Evolutionary conservation across 2,329 filamentous ascomycete genomes (phyloP), one percentile per base, ranked within the genome.

Genomic region (Pestalotiopsis sp.): DNA sequence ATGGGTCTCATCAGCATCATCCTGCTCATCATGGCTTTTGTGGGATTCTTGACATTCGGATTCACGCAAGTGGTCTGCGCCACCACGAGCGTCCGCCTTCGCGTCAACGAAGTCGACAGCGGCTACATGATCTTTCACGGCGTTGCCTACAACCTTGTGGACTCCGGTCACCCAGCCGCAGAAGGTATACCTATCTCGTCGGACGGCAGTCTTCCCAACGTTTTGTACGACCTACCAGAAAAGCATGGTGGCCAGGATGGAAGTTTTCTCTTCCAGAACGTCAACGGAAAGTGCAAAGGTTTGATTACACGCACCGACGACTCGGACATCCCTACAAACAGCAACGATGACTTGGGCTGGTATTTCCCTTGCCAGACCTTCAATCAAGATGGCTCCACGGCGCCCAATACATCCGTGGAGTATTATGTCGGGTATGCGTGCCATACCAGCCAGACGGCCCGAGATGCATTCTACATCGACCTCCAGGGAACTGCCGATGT

Each of bases 91-190:
- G 82, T 90, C 58, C 91, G 95, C 69, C 83, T 98, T 67, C 91
- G 91, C 71, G 87, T 93, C 78, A 98, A 98, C 80, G 85, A 97
- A 70, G 93, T 99, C 68, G 88, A 87, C 66, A 79, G 77, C 6
- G 94, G 93, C 13, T 98, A 93, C 83, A 95, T 99, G 93, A 98
- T 99, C 73, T 96, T 98, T 78, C 95, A 99, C 75, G 96, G 96
- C 67, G 87, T 90, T 69, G 96, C 96, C 3, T 98, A 97, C 77
- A 92, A 98, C 77, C 83, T 99, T 68, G 88, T 90, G 4, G 80
- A 81, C 41, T 97, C 94, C 0, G 85, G 87, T 31, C 96, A 99
- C 79, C 93, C 94, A 6, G 87, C 89, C 3, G 96, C 94, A 1
- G 84, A 90, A 71, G 95, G 95, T 45, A 93, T 99, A 72, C 88